Percentiles rank a stretch among this genome's conserved stretches.
phyloP scores from a whole-genome alignment of 148 eudicot genomes.

The Suaeda aralocaspica region DNA sequence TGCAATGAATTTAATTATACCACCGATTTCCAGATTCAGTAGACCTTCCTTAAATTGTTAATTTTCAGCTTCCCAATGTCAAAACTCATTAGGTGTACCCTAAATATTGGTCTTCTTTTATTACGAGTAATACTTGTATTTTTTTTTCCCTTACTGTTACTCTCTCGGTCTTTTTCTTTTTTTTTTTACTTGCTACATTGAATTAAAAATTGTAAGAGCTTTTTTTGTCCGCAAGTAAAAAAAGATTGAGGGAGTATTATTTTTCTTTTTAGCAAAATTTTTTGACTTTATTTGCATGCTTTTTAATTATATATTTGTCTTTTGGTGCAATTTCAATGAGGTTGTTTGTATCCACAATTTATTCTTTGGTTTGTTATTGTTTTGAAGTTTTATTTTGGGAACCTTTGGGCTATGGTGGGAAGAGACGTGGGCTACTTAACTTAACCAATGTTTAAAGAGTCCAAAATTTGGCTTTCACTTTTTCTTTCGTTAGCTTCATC shows the following conservation, averaged over 20 bases:
- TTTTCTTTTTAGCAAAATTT: too few relatives aligned
- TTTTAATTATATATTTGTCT: constrained; percentile 17
- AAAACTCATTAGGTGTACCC: background rate
- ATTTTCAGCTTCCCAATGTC: background rate
- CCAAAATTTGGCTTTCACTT: constrained; percentile 2
- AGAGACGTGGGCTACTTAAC: constrained; percentile 25
- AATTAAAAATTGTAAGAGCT: too few relatives aligned
- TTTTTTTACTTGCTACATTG: too few relatives aligned
- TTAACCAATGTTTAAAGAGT: constrained; percentile 12
- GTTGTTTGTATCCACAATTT: background rate
- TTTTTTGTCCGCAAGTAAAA: too few relatives aligned
- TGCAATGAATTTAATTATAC: background rate
- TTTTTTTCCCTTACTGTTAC: too few relatives aligned
- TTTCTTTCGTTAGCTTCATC: background rate
- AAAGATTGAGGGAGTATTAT: too few relatives aligned
- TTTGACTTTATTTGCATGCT: constrained; percentile 19
- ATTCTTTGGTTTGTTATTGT: constrained; percentile 6
- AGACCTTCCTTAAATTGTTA: background rate
- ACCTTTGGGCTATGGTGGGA: background rate
- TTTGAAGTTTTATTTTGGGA: background rate
- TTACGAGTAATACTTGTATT: too few relatives aligned
- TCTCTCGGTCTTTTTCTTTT: too few relatives aligned
- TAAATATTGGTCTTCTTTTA: background rate
- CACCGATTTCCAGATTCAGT: background rate
- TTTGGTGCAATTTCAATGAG: constrained; percentile 5